Base-by-base conservation (phyloP, 768 basidiomycete species). In the Auriscalpium orientale region DNA sequence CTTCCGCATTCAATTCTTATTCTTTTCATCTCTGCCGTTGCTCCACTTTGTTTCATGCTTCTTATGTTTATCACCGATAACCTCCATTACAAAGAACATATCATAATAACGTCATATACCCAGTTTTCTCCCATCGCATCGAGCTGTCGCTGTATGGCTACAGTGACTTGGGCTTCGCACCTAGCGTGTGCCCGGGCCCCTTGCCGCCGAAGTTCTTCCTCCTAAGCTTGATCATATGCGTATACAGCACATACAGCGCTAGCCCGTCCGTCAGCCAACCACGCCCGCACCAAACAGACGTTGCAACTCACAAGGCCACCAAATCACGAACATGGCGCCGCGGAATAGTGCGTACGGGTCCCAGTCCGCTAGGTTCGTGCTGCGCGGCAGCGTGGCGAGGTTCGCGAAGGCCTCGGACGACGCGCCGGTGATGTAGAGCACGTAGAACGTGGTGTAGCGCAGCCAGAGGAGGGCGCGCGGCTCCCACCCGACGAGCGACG, bases 351-450 rank as follows among this genome's bases (percentile, higher is more conserved):
- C 72, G 69, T 69, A 54, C 72, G 64, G 54, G 63, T 40, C 67
- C 75, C 76, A 78, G 58, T 68, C 79, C 38, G 66, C 78, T 53
- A 74, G 60, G 10, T 73, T 74, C 7, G 74, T 70, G 6, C 74
- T 73, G 33, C 60, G 60, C 8, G 89, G 88, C 35, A 97, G 79
- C 5, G 91, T 88, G 1, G 85, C 78, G 65, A 84, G 85, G 65
- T 85, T 87, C 55, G 95, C 77, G 67, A 87, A 81, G 0, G 93
- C 94, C 71, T 99, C 97, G 21, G 91, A 93, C 7, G 81, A 79
- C 1, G 97, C 95, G 46, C 97, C 97, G 21, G 93, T 68, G 5
- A 91, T 94, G 73, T 99, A 98, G n/a, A 98, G 80, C 48, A 93
- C 58, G 70, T 88, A 95, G 72, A 98, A 99, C 8, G 91, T 82